Percentiles rank a stretch among this genome's conserved stretches.
These are phyloP conservation scores for Saksenaea oblongispora DNA, from an alignment of 371 early-diverging fungal species.

Conservation along the genomic window DNA sequence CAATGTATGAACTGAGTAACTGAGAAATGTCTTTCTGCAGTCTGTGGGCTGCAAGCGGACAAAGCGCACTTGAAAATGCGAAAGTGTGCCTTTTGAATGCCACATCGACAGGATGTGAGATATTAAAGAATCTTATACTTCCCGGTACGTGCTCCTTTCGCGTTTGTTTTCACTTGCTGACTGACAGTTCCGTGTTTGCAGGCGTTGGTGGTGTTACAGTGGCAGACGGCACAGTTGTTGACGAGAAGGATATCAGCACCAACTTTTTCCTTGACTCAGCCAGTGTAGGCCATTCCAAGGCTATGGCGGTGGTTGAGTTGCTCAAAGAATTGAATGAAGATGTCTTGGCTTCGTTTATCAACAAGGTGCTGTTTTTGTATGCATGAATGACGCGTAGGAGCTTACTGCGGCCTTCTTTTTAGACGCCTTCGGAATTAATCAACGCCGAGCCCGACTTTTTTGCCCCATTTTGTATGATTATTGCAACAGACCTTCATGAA, in stretches of 20 bases:
- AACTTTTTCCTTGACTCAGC: constrained; percentile 87
- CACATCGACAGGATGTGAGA: constrained; percentile 84
- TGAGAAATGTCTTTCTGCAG: constrained; percentile 38
- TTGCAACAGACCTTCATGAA: constrained; percentile 69
- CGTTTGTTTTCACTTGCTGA: neutral
- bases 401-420: neutral
- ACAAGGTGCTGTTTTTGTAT: constrained; percentile 36
- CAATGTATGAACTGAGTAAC: neutral
- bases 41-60: constrained; percentile 92
- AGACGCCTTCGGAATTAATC: constrained; percentile 45
- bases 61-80: constrained; percentile 82
- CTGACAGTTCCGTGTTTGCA: constrained; percentile 22
- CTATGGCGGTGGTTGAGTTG: constrained; percentile 62
- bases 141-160: constrained; percentile 68
- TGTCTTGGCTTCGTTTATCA: constrained; percentile 61
- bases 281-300: constrained; percentile 67
- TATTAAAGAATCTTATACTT: constrained; percentile 91
- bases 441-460: constrained; percentile 63
- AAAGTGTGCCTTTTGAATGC: constrained; percentile 84
- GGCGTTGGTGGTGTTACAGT: constrained; percentile 89
- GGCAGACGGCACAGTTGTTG: constrained; percentile 71
- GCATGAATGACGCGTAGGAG: neutral
- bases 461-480: constrained; percentile 68
- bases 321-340: constrained; percentile 89
- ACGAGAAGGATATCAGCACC: constrained; percentile 69